These are phyloP conservation scores for Sporothrix humicola DNA, from an alignment of 2,329 filamentous ascomycete species.

Conservation along the genomic window DNA sequence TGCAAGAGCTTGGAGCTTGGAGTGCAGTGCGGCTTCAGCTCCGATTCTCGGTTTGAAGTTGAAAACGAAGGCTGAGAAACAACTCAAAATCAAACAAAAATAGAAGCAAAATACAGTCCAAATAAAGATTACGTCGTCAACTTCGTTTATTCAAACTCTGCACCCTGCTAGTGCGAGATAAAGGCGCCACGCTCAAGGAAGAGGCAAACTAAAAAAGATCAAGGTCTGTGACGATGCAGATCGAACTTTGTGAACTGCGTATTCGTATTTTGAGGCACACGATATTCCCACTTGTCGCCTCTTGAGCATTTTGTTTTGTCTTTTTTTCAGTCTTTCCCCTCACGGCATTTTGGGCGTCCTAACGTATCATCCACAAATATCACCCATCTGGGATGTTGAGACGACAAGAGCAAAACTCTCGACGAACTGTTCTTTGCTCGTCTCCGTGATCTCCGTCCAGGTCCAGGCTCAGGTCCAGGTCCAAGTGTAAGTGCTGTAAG, in stretches of 20 bases:
- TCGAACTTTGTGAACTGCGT: neutral
- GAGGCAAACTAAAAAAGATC: neutral
- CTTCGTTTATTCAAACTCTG: neutral
- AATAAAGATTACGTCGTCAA: neutral
- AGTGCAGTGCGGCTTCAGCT: neutral
- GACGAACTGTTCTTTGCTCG: neutral
- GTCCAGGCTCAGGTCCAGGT: too few species aligned
- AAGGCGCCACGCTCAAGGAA: neutral
- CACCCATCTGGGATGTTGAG: neutral
- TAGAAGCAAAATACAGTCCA: neutral
- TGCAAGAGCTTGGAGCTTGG: neutral
- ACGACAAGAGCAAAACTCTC: conserved; percentile 11
- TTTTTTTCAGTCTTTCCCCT: neutral
- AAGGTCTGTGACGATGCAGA: neutral
- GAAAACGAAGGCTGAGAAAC: neutral
- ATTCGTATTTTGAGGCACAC: neutral
- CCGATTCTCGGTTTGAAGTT: too few species aligned
- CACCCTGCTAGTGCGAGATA: neutral
- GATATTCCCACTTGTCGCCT: neutral
- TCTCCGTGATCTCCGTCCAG: conserved; percentile 12
- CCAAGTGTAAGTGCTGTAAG: neutral
- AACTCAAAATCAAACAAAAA: neutral
- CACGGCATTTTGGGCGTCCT: neutral
- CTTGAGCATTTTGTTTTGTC: neutral
- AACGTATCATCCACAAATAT: neutral